Percentiles rank a stretch among this genome's conserved stretches.
These are phyloP conservation scores for Cyamopsis tetragonoloba DNA, from an alignment of 306 rosid genomes.

Conservation along the genomic window DNA sequence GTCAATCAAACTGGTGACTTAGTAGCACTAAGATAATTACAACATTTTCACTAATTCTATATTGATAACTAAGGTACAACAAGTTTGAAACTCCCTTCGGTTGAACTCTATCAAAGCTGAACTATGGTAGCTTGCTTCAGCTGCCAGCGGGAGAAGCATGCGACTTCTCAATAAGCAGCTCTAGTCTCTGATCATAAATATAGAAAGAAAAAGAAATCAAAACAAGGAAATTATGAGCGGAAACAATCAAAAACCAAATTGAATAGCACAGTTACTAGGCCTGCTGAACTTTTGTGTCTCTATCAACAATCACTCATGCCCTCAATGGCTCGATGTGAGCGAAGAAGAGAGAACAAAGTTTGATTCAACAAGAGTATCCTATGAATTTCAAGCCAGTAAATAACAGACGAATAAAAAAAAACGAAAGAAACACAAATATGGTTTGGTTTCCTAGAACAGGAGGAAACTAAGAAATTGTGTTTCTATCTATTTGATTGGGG, in stretches of 20 bases:
- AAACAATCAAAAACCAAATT: conserved; percentile 11
- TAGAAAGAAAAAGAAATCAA: neutral
- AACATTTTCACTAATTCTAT: conserved; percentile 7
- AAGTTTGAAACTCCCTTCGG: conserved; percentile 2
- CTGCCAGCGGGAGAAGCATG: conserved; percentile 31
- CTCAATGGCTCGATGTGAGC: neutral
- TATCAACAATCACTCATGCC: neutral
- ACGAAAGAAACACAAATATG: neutral
- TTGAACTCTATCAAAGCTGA: neutral
- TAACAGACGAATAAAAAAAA: neutral
- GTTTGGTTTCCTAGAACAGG: neutral
- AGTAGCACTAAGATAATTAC: neutral
- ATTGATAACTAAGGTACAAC: conserved; percentile 2
- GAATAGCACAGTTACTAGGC: neutral
- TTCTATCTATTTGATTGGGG: neutral
- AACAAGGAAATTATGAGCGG: neutral
- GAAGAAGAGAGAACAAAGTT: neutral
- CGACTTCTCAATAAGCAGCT: conserved; percentile 56
- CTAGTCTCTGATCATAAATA: conserved; percentile 56
- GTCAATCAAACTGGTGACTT: conserved; percentile 13
- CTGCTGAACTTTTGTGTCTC: conserved; percentile 4
- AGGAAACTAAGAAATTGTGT: neutral
- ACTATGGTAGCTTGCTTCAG: conserved; percentile 15
- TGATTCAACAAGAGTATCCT: neutral
- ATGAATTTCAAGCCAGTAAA: neutral